A percentile compares a stretch with the other conserved stretches of the same genome.
These are phyloP conservation scores for Penicillium occitanis DNA, from an alignment of 2,329 filamentous ascomycete species.

Conservation along the genomic window DNA sequence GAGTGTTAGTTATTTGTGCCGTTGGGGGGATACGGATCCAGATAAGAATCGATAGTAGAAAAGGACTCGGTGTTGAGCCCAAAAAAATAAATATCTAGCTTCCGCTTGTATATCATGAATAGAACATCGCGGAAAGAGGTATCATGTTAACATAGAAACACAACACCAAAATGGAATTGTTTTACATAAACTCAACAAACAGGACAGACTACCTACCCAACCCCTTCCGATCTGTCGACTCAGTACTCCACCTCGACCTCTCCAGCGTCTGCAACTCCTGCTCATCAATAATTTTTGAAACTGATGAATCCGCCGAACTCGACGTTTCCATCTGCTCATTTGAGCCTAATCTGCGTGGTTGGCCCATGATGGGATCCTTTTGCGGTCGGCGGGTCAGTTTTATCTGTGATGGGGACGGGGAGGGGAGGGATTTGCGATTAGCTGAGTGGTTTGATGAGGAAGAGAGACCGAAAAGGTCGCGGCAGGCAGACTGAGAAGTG, in stretches of 20 bases:
- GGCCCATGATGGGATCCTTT: constrained; percentile 17
- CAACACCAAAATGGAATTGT: neutral
- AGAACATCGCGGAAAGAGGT: neutral
- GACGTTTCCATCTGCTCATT: constrained; percentile 4
- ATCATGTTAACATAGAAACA: neutral
- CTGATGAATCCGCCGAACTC: constrained; percentile 1
- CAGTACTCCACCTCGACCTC: constrained; percentile 18
- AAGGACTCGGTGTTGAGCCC: neutral
- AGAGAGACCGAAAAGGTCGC: neutral
- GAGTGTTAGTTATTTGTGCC: neutral
- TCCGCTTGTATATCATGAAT: neutral
- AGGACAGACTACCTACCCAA: neutral
- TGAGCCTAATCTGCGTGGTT: constrained; percentile 14
- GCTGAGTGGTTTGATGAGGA: neutral
- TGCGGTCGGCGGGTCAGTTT: constrained; percentile 1
- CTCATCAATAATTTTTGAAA: neutral
- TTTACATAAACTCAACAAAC: neutral
- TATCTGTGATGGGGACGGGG: constrained; percentile 15
- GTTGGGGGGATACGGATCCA: neutral
- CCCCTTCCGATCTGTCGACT: neutral
- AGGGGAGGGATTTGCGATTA: neutral
- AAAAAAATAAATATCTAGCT: neutral
- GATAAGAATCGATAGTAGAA: neutral
- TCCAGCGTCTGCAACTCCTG: constrained; percentile 14
- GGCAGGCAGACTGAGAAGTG: constrained; percentile 51